phyloP scores from a whole-genome alignment of 495 filamentous ascomycete genomes.

The Neurospora pannonica region DNA sequence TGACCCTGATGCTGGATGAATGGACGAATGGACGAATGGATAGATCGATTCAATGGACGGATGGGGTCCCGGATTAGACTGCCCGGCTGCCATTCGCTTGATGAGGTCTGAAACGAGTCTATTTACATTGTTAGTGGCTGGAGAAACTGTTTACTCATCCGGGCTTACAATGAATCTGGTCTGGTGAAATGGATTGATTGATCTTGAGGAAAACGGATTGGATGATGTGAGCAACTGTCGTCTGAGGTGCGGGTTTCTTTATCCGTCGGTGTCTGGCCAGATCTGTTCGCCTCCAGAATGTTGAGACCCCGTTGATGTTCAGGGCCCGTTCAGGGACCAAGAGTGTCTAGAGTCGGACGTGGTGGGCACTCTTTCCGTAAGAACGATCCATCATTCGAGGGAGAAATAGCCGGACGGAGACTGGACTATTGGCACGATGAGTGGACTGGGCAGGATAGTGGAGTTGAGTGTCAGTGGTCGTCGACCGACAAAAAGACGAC shows the following conservation, averaged over 20 bases:
- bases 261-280: neutral
- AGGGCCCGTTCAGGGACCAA: neutral
- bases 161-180: neutral
- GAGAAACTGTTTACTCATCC: neutral
- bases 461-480: neutral
- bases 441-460: neutral
- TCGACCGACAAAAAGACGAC: neutral
- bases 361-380: neutral
- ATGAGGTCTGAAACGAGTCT: neutral
- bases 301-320: neutral
- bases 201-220: neutral
- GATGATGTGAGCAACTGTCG: neutral
- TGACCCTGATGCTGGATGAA: neutral
- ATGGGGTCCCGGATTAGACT: neutral
- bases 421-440: neutral
- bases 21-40: neutral
- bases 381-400: neutral
- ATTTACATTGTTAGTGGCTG: neutral
- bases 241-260: neutral
- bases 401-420: neutral
- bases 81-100: neutral
- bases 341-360: neutral
- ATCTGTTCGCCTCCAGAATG: neutral
- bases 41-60: neutral
- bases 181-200: neutral